A percentile compares a stretch with the other conserved stretches of the same genome.
phyloP scores from a whole-genome alignment of 208 protist species.

The Trypanosoma lewisi region DNA sequence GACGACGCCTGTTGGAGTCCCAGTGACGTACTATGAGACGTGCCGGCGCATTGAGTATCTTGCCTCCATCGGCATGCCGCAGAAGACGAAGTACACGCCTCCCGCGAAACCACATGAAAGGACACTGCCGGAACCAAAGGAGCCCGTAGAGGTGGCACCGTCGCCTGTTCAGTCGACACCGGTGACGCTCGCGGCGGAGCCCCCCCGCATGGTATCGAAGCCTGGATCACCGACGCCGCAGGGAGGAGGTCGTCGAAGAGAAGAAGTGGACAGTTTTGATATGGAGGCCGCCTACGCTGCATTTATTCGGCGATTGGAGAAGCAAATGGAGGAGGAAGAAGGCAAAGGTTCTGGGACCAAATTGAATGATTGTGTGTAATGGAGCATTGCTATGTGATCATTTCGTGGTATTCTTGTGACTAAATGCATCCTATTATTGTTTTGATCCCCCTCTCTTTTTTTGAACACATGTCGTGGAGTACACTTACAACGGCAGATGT shows the following conservation, averaged over 20 bases:
- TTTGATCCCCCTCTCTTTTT: no score
- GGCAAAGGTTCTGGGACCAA: not conserved
- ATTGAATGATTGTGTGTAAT: not conserved
- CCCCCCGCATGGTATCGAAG: not conserved
- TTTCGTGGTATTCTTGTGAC: no score
- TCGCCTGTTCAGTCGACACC: not conserved
- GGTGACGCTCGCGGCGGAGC: not conserved
- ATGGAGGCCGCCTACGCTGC: slow-evolving; percentile 28
- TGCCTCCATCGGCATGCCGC: slow-evolving; percentile 22
- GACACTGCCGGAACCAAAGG: slow-evolving; percentile 11
- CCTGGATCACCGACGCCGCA: not conserved
- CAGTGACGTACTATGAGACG: slow-evolving; percentile 46
- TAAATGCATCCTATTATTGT: no score
- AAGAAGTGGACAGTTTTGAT: slow-evolving; percentile 13
- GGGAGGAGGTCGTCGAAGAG: not conserved
- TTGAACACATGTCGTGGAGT: no score
- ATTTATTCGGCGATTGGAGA: slow-evolving; percentile 25
- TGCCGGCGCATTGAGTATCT: slow-evolving; percentile 32
- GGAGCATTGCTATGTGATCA: no score
- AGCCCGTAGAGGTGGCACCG: no score
- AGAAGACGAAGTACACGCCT: slow-evolving; percentile 20
- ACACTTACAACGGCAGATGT: no score
- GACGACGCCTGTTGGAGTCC: slow-evolving; percentile 9
- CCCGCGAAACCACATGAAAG: not conserved
- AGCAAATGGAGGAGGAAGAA: slow-evolving; percentile 17